Percentiles rank a stretch among this genome's conserved stretches.
Evolutionary conservation across 202 grass and related monocot species (phyloP).

Genomic region (Carex sylvatica): DNA sequence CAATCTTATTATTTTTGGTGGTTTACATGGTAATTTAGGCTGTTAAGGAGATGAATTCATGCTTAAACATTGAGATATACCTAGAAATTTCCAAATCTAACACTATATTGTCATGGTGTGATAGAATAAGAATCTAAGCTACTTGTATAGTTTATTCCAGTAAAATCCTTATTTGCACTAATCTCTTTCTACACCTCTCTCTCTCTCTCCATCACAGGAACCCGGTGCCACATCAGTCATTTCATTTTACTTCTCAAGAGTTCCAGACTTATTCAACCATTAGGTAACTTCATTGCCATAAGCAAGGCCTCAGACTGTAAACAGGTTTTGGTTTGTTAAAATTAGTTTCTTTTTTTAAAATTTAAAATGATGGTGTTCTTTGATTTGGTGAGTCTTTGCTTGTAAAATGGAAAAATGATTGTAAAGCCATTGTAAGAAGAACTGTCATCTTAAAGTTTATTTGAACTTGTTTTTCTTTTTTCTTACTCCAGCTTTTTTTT

Average conservation of each 20-base stretch:
- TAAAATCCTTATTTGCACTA: background rate
- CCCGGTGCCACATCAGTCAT: conserved; percentile 68
- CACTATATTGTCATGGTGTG: background rate
- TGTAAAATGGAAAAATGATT: background rate
- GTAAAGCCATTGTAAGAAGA: background rate
- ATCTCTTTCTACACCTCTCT: background rate
- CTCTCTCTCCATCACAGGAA: conserved; percentile 51
- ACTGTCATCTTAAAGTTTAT: background rate
- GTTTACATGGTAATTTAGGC: background rate
- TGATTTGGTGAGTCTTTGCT: background rate
- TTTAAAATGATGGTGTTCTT: background rate
- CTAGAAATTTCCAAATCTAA: background rate
- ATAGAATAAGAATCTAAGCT: background rate
- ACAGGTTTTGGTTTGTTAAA: background rate
- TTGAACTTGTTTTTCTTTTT: background rate
- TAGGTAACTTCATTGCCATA: conserved; percentile 36
- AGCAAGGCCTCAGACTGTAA: background rate
- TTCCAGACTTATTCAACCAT: conserved; percentile 69
- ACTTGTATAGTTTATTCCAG: background rate
- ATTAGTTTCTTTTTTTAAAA: background rate
- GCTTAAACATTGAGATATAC: background rate
- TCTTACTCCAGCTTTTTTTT: background rate
- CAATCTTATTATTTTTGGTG: background rate
- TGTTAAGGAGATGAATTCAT: background rate
- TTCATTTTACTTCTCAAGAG: conserved; percentile 89